A percentile compares a stretch with the other conserved stretches of the same genome.
Conservation (phyloP, 805 yeast genomes). For the Dipodascopsis uninucleata region DNA sequence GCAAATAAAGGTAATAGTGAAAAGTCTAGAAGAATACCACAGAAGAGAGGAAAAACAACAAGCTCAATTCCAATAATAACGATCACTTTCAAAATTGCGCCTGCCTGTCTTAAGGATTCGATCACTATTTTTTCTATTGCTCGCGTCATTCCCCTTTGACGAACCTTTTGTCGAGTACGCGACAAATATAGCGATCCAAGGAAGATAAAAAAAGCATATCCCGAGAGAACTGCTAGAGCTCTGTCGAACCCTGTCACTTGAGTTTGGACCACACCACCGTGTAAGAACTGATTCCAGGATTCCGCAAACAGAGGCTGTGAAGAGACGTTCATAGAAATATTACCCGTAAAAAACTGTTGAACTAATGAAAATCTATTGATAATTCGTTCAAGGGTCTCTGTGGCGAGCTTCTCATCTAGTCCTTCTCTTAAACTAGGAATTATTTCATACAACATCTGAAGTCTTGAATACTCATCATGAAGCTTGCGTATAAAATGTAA, state of each 20-base stretch:
- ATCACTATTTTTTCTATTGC: constrained; percentile 16
- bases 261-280: constrained; percentile 17
- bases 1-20: constrained; percentile 58
- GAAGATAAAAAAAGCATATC: constrained; percentile 16
- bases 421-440: constrained; percentile 3
- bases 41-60: constrained; percentile 77
- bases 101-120: constrained; percentile 28
- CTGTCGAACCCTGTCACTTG: constrained; percentile 18
- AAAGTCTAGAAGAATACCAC: constrained; percentile 74
- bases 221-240: constrained; percentile 15
- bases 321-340: background rate
- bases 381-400: constrained; percentile 10
- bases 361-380: constrained; percentile 3
- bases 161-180: constrained; percentile 1
- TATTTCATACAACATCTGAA: background rate
- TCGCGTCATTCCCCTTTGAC: constrained; percentile 4
- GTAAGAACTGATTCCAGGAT: constrained; percentile 15
- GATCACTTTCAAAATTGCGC: constrained; percentile 68
- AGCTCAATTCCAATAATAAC: constrained; percentile 72
- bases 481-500: background rate
- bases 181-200: constrained; percentile 20
- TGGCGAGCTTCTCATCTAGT: constrained; percentile 7
- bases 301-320: constrained; percentile 10
- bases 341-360: constrained; percentile 3
- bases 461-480: too few relatives aligned